Evolutionary conservation across 257 asterid species (phyloP), one percentile per base, ranked within the genome.

Genomic region (Coffea canephora): DNA sequence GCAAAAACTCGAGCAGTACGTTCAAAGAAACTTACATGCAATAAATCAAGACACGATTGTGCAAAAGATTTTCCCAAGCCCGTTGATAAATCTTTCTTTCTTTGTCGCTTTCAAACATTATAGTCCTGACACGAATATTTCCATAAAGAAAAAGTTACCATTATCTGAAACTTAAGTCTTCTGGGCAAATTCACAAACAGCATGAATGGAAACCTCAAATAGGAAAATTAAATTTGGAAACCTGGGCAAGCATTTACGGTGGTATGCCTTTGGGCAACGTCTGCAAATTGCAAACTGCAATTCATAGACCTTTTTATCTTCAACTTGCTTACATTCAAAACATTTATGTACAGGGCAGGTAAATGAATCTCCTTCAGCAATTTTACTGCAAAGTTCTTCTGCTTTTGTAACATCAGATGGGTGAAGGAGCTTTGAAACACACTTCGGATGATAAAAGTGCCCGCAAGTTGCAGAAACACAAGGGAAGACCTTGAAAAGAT

Each of bases 381-480:
- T 88, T 79, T 84, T 71, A 80, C 85, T 85, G 80, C 70, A 88
- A 55, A 85, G 81, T 69, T 78, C 83, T 79, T 72, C 87, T 67
- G 89, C 89, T 80, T 79, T 84, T 79, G 57, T 76, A 52, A 84
- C 77, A 86, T 91, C 88, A 46, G 69, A 69, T 9, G 93, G 90
- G 82, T 70, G 79, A 73, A 92, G 75, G 77, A 87, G 83, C 82
- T 83, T 80, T 62, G 93, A 82, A 57, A 91, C 82, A 82, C 97
- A 92, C 78, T 79, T 84, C 25, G 94, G 94, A 80, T 92, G 97
- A 82, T 87, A 90, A 85, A 92, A 92, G 77, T 86, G 91, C n/a
- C 95, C 96, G 23, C 97, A 92, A 69, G 91, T 92, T 73, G 97
- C 94, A 69, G 94, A 90, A 84, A 90, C 85, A 79, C 96, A 90